Base-by-base conservation (phyloP, 1,284 basidiomycete species). In the Cryptococcus depauperatus region DNA sequence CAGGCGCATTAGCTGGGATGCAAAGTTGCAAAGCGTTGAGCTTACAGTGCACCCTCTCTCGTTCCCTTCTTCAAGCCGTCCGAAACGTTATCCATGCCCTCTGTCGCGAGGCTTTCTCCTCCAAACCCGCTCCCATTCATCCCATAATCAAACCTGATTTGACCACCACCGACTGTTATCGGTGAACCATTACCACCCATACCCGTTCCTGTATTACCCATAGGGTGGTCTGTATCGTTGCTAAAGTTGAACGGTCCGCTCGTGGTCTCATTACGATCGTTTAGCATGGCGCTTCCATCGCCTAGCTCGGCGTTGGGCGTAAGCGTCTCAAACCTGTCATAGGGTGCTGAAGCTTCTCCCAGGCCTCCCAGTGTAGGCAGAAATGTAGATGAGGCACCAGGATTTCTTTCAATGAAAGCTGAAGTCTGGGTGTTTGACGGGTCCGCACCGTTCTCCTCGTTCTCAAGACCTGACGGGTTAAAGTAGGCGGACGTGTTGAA, bases 401-500 rank as follows among this genome's bases (percentile, higher is more conserved):
- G 6, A 28, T 16, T 35, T 19, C n/a, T 11, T 23, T 29, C 26
- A 13, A 25, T 35, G n/a, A 27, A 5, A 9, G 33, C 35, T 5
- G 44, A 8, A 33, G 33, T 19, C 11, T 10, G 10, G 21, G n/a
- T 19, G 3, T 13, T 35, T 11, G 37, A n/a, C 2, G 43, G 34
- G 4, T 25, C 41, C 25, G 49, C 47, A 2, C 51, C 35, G 4
- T 35, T 35, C 35, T 46, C 43, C 21, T 44, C 37, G 11, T 10
- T 26, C 25, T 39, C 37, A 49, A 51, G 51, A 51, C 57, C 56
- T 4, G 50, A 50, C n/a, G 57, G 37, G 44, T 64, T 61, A 46
- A 68, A 64, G 56, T 69, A 69, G 19, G 65, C 63, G 5, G 55
- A 48, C 16, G 66, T 65, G 51, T 69, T 69, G 60, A 69, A 69